A percentile compares a stretch with the other conserved stretches of the same genome.
These are phyloP conservation scores for Phaeosphaeriaceae sp. DNA, from an alignment of 2,329 filamentous ascomycete genomes.

Conservation along the genomic window DNA sequence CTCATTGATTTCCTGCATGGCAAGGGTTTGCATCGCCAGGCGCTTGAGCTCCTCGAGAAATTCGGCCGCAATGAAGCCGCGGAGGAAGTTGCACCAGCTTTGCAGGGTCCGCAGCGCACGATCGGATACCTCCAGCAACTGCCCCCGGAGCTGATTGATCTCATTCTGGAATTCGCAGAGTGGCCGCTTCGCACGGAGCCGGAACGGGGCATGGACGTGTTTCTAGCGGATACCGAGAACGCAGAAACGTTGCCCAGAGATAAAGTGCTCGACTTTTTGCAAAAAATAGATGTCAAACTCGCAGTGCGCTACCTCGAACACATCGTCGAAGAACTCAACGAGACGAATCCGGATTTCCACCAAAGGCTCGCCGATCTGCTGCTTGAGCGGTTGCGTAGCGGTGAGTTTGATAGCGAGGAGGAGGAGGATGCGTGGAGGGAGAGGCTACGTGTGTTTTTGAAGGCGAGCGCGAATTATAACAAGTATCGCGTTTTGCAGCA, in stretches of 20 bases:
- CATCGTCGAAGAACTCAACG: conserved; percentile 84
- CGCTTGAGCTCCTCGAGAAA: conserved; percentile 78
- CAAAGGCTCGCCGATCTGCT: conserved; percentile 80
- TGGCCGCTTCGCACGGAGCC: conserved; percentile 82
- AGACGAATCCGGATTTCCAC: conserved; percentile 84
- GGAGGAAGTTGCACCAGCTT: conserved; percentile 55
- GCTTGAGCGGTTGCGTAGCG: conserved; percentile 59
- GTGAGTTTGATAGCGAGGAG: conserved; percentile 42
- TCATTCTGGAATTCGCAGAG: conserved; percentile 88
- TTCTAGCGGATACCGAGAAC: conserved; percentile 91
- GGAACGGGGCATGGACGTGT: conserved; percentile 86
- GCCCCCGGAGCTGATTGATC: conserved; percentile 83
- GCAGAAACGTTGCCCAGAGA: conserved; percentile 86
- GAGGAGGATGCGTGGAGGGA: conserved; percentile 59
- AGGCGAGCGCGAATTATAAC: conserved; percentile 80
- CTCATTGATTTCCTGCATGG: conserved; percentile 97
- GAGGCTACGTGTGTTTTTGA: conserved; percentile 76
- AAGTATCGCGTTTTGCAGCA: conserved; percentile 76
- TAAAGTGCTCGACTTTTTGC: conserved; percentile 75
- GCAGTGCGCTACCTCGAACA: conserved; percentile 89
- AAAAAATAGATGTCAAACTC: conserved; percentile 70
- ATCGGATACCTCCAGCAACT: conserved; percentile 90
- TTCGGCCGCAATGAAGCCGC: conserved; percentile 70
- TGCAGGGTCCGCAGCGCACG: conserved; percentile 83
- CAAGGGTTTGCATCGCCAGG: conserved; percentile 89